A percentile compares a stretch with the other conserved stretches of the same genome.
These are phyloP conservation scores for Monosporozyma solicola DNA, from an alignment of 805 yeast species.

Conservation along the genomic window DNA sequence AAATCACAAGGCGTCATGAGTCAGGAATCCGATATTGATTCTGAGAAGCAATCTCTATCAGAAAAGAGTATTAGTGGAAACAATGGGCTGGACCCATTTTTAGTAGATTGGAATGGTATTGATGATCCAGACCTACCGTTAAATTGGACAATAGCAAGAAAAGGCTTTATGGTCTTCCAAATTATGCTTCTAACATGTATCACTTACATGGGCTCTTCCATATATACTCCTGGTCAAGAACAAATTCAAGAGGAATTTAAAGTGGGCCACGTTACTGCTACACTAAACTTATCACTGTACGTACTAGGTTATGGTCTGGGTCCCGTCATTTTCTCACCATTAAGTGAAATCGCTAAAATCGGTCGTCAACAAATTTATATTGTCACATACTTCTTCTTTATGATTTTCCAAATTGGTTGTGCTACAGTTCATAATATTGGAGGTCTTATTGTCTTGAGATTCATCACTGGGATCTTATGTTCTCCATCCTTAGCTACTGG, in stretches of 20 bases:
- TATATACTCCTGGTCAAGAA: conserved; percentile 43
- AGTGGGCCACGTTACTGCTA: conserved; percentile 36
- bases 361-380: conserved; percentile 48
- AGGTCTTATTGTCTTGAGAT: conserved; percentile 41
- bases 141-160: conserved; percentile 43
- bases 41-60: background rate
- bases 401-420: conserved; percentile 46
- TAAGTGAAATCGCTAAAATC: conserved; percentile 45
- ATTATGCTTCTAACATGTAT: conserved; percentile 40
- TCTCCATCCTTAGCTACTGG: conserved; percentile 52
- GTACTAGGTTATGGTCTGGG: conserved; percentile 56
- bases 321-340: conserved; percentile 49
- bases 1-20: background rate
- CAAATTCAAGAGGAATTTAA: conserved; percentile 38
- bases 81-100: conserved; percentile 20
- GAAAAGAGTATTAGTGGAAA: background rate
- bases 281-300: conserved; percentile 45
- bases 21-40: background rate
- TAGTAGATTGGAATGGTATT: conserved; percentile 20
- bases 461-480: conserved; percentile 46
- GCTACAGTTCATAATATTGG: conserved; percentile 45
- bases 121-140: conserved; percentile 49
- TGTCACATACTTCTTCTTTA: conserved; percentile 38
- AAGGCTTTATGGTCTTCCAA: conserved; percentile 32
- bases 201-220: conserved; percentile 49